Conservation (phyloP, 495 filamentous ascomycete species). For the Parmelia sp. region DNA sequence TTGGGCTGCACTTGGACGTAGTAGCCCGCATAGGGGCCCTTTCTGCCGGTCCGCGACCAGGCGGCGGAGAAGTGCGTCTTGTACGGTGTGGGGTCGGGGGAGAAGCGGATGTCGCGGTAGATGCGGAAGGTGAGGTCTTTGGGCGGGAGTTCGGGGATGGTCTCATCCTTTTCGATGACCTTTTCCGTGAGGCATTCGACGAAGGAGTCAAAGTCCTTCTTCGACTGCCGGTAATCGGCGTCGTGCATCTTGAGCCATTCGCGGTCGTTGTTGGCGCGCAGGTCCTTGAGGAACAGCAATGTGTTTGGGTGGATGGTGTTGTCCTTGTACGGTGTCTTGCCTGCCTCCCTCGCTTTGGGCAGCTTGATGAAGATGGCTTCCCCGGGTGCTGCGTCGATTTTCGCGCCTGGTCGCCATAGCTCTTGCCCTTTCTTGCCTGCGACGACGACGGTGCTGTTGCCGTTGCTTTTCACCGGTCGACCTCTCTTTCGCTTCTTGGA, state of each 20-base stretch:
- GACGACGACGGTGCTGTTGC: conserved; percentile 12
- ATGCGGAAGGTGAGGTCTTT: conserved; percentile 84
- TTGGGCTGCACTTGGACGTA: conserved; percentile 61
- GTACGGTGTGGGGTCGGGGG: conserved; percentile 74
- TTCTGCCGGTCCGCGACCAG: conserved; percentile 79
- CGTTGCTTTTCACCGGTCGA: conserved; percentile 21
- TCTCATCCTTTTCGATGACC: conserved; percentile 63
- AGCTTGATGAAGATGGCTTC: conserved; percentile 63
- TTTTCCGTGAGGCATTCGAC: conserved; percentile 62
- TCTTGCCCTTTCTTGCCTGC: conserved; percentile 41
- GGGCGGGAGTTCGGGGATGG: conserved; percentile 72
- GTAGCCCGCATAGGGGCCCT: conserved; percentile 80
- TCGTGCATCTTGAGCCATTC: conserved; percentile 83
- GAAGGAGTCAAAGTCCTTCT: conserved; percentile 73
- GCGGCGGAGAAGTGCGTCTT: conserved; percentile 81
- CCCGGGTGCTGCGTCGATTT: conserved; percentile 51
- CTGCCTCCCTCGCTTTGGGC: conserved; percentile 61
- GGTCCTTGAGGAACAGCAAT: conserved; percentile 65
- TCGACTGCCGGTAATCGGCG: conserved; percentile 64
- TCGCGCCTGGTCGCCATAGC: conserved; percentile 53
- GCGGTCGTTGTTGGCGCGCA: conserved; percentile 72
- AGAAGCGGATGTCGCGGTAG: conserved; percentile 75
- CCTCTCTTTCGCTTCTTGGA: conserved; percentile 23
- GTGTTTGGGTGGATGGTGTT: conserved; percentile 75
- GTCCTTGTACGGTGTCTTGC: conserved; percentile 60